These are phyloP conservation scores for Dendrostoma leiphaemia DNA, from an alignment of 2,329 filamentous ascomycete genomes.

Conservation along the genomic window DNA sequence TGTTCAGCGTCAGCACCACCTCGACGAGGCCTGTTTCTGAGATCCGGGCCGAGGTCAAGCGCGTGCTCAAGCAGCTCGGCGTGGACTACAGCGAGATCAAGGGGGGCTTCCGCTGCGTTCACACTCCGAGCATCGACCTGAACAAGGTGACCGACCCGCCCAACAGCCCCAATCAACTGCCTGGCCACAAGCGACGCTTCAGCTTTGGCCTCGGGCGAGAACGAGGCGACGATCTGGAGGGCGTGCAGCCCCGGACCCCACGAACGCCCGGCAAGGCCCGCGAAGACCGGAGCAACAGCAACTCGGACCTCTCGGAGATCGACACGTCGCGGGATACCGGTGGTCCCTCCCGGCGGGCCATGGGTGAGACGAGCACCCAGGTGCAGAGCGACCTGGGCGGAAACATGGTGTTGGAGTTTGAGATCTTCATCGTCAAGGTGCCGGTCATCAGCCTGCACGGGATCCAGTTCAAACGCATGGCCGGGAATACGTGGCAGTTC, in stretches of 20 bases:
- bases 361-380: conserved; percentile 87
- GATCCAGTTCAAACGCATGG: conserved; percentile 96
- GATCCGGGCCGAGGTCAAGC: conserved; percentile 86
- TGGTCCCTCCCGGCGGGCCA: conserved; percentile 55
- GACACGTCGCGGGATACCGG: conserved; percentile 49
- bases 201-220: conserved; percentile 73
- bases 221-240: conserved; percentile 70
- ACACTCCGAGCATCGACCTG: conserved; percentile 85
- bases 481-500: conserved; percentile 96
- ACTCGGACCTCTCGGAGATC: conserved; percentile 76
- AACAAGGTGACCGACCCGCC: conserved; percentile 68
- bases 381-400: conserved; percentile 87
- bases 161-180: conserved; percentile 53
- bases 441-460: conserved; percentile 89
- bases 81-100: conserved; percentile 93
- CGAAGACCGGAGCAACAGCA: conserved; percentile 73
- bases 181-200: conserved; percentile 72
- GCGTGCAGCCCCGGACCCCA: conserved; percentile 48
- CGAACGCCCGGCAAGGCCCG: conserved; percentile 38
- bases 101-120: conserved; percentile 87
- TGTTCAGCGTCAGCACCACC: conserved; percentile 96
- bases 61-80: conserved; percentile 81
- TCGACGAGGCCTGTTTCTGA: conserved; percentile 84
- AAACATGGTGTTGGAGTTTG: conserved; percentile 83
- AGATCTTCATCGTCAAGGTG: conserved; percentile 97